These are phyloP conservation scores for Gaertneriomyces sp. DNA, from an alignment of 192 early-diverging fungal genomes.

Conservation along the genomic window DNA sequence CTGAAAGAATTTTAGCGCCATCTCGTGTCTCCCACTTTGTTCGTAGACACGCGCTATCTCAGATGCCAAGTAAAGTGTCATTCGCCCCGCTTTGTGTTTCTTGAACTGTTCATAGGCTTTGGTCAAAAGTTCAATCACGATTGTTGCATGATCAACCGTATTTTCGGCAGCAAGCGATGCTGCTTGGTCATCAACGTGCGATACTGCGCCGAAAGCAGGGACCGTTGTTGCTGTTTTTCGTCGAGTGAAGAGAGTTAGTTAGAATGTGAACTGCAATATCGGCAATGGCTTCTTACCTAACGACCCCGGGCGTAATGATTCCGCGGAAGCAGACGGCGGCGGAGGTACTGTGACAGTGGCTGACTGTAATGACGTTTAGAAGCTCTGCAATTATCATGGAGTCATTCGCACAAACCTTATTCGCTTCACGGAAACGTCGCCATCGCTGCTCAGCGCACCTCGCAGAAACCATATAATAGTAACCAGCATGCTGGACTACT, in stretches of 20 bases:
- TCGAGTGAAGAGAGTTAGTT: neutral
- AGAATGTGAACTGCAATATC: neutral
- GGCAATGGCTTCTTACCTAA: neutral
- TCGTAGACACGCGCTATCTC: slow-evolving; percentile 86
- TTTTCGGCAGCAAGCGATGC: slow-evolving; percentile 7
- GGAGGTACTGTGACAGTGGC: slow-evolving; percentile 29
- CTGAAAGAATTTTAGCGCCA: slow-evolving; percentile 86
- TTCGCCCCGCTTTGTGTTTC: slow-evolving; percentile 62
- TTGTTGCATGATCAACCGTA: slow-evolving; percentile 47
- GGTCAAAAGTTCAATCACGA: slow-evolving; percentile 80
- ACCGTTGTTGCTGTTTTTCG: neutral
- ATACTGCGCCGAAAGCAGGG: neutral
- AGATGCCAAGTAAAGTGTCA: slow-evolving; percentile 78
- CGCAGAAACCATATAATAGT: slow-evolving; percentile 75
- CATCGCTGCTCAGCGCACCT: slow-evolving; percentile 69
- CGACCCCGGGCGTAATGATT: neutral
- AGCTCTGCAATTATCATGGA: slow-evolving; percentile 1
- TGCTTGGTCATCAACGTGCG: slow-evolving; percentile 1
- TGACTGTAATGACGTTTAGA: neutral
- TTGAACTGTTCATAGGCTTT: slow-evolving; percentile 92
- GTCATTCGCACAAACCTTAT: slow-evolving; percentile 14
- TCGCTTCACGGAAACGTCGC: slow-evolving; percentile 48
- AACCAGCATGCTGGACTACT: slow-evolving; percentile 82
- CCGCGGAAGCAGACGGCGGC: slow-evolving; percentile 38
- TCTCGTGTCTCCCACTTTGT: slow-evolving; percentile 71